These are phyloP conservation scores for Rosa persica DNA, from an alignment of 306 rosid genomes.

Conservation along the genomic window DNA sequence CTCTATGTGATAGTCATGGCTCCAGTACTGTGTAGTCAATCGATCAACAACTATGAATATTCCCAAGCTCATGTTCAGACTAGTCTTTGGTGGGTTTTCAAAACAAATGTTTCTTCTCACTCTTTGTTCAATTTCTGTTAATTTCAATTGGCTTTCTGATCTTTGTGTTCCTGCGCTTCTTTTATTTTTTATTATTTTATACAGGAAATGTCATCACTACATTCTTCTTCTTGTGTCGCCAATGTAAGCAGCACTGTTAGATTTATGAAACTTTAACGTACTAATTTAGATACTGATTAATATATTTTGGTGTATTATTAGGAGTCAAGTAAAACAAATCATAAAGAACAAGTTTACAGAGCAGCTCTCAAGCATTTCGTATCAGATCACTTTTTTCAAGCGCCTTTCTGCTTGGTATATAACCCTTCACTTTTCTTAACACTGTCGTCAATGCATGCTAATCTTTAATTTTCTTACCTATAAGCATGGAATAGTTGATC, in stretches of 20 bases:
- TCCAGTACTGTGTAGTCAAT: not conserved
- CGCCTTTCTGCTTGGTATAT: conserved; percentile 62
- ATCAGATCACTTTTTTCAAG: conserved; percentile 59
- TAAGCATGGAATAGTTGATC: too few relatives aligned
- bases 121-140: not conserved
- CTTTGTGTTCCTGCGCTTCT: not conserved
- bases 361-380: conserved; percentile 61
- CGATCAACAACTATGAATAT: not conserved
- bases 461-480: not conserved
- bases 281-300: not conserved
- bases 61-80: conserved; percentile 1
- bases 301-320: not conserved
- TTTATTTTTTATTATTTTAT: conserved; percentile 10
- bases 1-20: not conserved
- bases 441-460: not conserved
- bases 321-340: conserved; percentile 60
- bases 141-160: not conserved
- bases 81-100: not conserved
- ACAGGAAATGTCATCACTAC: conserved; percentile 65
- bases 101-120: not conserved
- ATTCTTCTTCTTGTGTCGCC: conserved; percentile 67
- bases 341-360: conserved; percentile 46
- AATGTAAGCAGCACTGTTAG: conserved; percentile 37
- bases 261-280: not conserved
- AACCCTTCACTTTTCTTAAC: not conserved